Base-by-base conservation (phyloP, 306 rosid species). In the Trifolium dubium region DNA sequence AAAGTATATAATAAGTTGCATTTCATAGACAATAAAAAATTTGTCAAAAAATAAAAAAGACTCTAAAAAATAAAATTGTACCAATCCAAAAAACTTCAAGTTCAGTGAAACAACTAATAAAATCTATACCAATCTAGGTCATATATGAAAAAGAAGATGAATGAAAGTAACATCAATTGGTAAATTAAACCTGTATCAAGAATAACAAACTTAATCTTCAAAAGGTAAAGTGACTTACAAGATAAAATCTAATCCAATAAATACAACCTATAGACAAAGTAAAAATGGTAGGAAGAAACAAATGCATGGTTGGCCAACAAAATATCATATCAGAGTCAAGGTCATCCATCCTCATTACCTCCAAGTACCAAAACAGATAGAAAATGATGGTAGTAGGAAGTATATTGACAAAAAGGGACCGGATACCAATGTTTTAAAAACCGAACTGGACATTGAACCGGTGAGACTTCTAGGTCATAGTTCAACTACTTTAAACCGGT, bases 261-360 rank as follows among this genome's bases (percentile, higher is more conserved):
- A 17, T 35, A 30, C 28, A 63, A 62, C 67, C 47, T 46, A 30
- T 49, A 54, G 68, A 56, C 58, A 60, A 51, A 72, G 55, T 61
- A 76, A 35, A 67, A 30, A 34, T 58, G 70, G 85, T 71, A 76
- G 85, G 90, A 80, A 59, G 47, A 50, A 63, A 79, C 51, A 80
- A 73, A 80, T 69, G 65, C 64, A 58, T 8, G 76, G 82, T 88
- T 80, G 92, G 85, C 80, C 90, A 84, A 86, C 91, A 83, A 88
- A 86, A n/a, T 83, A 66, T 64, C 59, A 54, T 5, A 65, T 65
- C 67, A 54, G 59, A 68, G 78, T 77, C 37, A 78, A 75, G 70
- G 78, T 54, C 31, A 79, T 30, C 51, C 64, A 71, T 61, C 70
- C 50, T 79, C 41, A 73, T 29, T 60, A 67, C 67, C 43, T 59